Evolutionary conservation across 2,329 filamentous ascomycete genomes (phyloP).

Genomic region (Epichloe festucae): DNA sequence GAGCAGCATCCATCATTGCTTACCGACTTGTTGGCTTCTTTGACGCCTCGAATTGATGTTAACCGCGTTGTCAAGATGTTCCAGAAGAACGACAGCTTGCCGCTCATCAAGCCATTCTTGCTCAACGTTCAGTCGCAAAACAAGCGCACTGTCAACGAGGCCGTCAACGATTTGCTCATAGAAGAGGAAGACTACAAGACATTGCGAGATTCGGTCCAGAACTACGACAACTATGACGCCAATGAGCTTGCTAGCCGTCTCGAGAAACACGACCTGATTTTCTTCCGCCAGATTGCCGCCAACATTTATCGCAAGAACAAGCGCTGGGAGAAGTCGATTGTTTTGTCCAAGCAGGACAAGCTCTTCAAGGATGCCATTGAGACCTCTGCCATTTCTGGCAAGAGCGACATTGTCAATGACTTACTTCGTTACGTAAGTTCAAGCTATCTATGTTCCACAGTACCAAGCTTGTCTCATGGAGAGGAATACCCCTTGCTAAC

Average conservation of each 20-base stretch:
- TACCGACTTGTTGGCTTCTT: slow-evolving; percentile 84
- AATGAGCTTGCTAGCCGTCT: slow-evolving; percentile 83
- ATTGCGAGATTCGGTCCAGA: slow-evolving; percentile 89
- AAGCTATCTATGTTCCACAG: not conserved
- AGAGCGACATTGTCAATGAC: slow-evolving; percentile 88
- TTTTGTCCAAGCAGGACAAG: slow-evolving; percentile 97
- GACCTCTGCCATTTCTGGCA: slow-evolving; percentile 83
- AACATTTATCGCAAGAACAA: slow-evolving; percentile 99
- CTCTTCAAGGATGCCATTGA: slow-evolving; percentile 99
- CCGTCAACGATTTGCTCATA: slow-evolving; percentile 93
- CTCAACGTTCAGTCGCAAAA: slow-evolving; percentile 94
- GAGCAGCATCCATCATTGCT: slow-evolving; percentile 92
- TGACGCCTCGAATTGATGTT: slow-evolving; percentile 91
- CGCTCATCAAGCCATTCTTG: slow-evolving; percentile 96
- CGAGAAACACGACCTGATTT: slow-evolving; percentile 95
- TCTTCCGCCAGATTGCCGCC: slow-evolving; percentile 97
- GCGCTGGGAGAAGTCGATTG: slow-evolving; percentile 98
- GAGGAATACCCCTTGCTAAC: not conserved
- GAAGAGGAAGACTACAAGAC: slow-evolving; percentile 99
- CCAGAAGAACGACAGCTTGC: slow-evolving; percentile 94
- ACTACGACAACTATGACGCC: slow-evolving; percentile 98
- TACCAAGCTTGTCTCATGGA: not conserved
- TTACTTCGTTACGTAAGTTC: slow-evolving; percentile 86
- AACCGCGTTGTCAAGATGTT: slow-evolving; percentile 99
- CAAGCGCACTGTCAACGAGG: slow-evolving; percentile 95